Conservation (phyloP, 176 grass and related monocot genomes). For the Phyllostachys edulis region DNA sequence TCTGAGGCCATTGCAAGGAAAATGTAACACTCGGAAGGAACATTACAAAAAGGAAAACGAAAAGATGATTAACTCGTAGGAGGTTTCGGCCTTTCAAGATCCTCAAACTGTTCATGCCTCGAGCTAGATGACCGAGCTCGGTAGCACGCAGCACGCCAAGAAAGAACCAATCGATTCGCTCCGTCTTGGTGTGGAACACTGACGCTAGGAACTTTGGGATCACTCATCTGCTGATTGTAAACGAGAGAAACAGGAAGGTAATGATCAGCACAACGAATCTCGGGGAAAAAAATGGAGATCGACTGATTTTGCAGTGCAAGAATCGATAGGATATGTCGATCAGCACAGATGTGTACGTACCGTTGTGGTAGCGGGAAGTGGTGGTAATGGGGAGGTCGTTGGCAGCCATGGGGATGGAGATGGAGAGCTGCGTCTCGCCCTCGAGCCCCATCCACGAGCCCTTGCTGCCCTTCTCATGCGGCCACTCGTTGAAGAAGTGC, state of each 20-base stretch:
- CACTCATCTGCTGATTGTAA: conserved; percentile 38
- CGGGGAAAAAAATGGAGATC: not conserved
- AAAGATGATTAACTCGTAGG: not conserved
- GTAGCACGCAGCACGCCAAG: not conserved
- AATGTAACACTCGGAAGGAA: not conserved
- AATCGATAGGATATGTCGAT: not conserved
- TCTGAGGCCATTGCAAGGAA: not conserved
- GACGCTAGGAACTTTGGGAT: not conserved
- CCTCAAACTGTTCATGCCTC: not conserved
- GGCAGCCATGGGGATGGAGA: conserved; percentile 57
- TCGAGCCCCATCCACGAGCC: conserved; percentile 69
- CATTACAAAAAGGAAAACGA: not conserved
- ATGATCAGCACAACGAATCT: not conserved
- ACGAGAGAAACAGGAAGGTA: not conserved
- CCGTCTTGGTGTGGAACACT: not conserved
- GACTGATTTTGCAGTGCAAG: not conserved
- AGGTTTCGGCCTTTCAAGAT: not conserved
- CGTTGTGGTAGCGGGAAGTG: conserved; percentile 49
- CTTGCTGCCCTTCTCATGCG: conserved; percentile 56
- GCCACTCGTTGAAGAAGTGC: conserved; percentile 88
- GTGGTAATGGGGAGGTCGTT: conserved; percentile 53
- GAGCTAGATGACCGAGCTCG: not conserved
- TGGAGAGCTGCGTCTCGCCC: conserved; percentile 73
- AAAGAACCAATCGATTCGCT: not conserved
- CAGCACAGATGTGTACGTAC: not conserved